Base-by-base conservation (phyloP, 73 alveolate species). In the Breviolum minutum region DNA sequence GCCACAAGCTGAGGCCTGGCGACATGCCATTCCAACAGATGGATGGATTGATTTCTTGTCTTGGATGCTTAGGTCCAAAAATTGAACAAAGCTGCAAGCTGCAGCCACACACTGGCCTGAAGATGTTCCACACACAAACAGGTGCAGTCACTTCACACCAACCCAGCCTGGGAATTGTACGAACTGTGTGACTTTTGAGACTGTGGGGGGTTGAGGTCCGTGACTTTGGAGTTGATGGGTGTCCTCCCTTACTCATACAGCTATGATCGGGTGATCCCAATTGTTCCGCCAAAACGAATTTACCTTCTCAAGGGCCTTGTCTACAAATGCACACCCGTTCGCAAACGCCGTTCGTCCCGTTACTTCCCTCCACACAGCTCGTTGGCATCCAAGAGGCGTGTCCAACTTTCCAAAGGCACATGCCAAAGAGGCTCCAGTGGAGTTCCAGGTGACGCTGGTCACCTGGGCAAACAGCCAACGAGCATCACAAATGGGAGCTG, bases 71-170 rank as follows among this genome's bases (percentile, higher is more conserved):
- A 40, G 54, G 54, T 40, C 54, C 54, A 40, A 40, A 40, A 40
- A 40, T 40, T 40, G 54, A 40, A 40, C 54, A 40, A 68, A 68
- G 77, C n/a, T 68, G 24, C 77, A 68, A 40, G 54, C 54, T 40
- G 54, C 54, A 40, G 54, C 54, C 54, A n/a, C 11, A 66, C 74
- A 13, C 54, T 27, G 6, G 71, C 79, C 99, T 81, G 84, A 94
- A 94, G 32, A 94, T 94, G 93, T 94, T 94, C 99, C 99, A 94
- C 16, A 94, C 74, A 71, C 99, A 94, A 17, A 94, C 99, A 6
- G 99, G 93, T 30, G 99, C 99, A 6, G 99, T 94, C 29, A 94
- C 93, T 40, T 94, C 93, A 68, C 99, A 94, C 99, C 99, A 94
- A 13, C 99, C 99, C 30, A 91, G 89, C 97, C 97, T 91, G 17